Evolutionary conservation across 495 filamentous ascomycete genomes (phyloP).

Genomic region (Xylaria longipes): DNA sequence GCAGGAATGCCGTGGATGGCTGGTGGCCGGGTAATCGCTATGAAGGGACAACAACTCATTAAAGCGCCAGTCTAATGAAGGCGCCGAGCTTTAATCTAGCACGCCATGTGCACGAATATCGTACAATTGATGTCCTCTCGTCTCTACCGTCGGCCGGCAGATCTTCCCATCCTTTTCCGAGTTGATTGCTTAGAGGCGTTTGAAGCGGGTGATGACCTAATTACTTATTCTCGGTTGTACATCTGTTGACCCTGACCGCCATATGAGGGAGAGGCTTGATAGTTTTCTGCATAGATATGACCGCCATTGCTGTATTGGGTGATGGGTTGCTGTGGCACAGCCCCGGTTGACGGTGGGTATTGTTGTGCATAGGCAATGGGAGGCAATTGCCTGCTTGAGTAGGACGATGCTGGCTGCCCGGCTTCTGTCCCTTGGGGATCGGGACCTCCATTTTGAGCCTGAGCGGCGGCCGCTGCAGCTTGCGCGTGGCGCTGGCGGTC

Average conservation of each 20-base stretch:
- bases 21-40: not conserved
- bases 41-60: slow-evolving; percentile 20
- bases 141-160: not conserved
- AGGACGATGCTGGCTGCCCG: slow-evolving; percentile 63
- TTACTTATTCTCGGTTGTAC: slow-evolving; percentile 69
- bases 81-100: slow-evolving; percentile 21
- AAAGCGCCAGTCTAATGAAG: slow-evolving; percentile 20
- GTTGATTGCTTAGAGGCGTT: not conserved
- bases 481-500: slow-evolving; percentile 70
- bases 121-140: slow-evolving; percentile 17
- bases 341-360: slow-evolving; percentile 70
- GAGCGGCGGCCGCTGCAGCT: slow-evolving; percentile 55
- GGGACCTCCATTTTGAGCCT: slow-evolving; percentile 42
- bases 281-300: slow-evolving; percentile 61
- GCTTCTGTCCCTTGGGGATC: slow-evolving; percentile 49
- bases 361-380: slow-evolving; percentile 83
- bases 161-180: not conserved
- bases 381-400: slow-evolving; percentile 71
- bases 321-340: slow-evolving; percentile 62
- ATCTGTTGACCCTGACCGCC: slow-evolving; percentile 69
- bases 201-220: slow-evolving; percentile 14
- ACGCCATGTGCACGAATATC: slow-evolving; percentile 16
- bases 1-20: not conserved
- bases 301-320: slow-evolving; percentile 66
- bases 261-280: slow-evolving; percentile 76